These are phyloP conservation scores for Pichia cabralensis DNA, from an alignment of 805 yeast species.

Conservation along the genomic window DNA sequence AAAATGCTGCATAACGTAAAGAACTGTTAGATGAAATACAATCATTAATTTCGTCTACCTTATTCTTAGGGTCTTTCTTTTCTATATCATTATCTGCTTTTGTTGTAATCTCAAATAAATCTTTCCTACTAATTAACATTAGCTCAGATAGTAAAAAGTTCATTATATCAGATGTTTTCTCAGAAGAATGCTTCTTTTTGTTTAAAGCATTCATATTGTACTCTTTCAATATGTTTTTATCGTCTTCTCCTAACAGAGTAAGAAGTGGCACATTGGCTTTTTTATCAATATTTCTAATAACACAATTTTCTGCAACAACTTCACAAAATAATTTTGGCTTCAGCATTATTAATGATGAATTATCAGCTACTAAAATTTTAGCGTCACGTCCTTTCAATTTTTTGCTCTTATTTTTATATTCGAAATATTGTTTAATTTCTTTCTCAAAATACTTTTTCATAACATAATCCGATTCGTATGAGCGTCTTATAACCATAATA, in stretches of 20 bases:
- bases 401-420: conserved; percentile 11
- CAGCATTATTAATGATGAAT: conserved; percentile 37
- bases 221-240: conserved; percentile 9
- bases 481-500: conserved; percentile 50
- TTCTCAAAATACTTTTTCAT: conserved; percentile 39
- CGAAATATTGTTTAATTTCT: conserved; percentile 39
- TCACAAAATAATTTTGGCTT: conserved; percentile 19
- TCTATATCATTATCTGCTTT: conserved; percentile 12
- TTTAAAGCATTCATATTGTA: conserved; percentile 7
- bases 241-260: conserved; percentile 16
- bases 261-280: conserved; percentile 16
- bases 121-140: conserved; percentile 31
- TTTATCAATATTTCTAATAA: conserved; percentile 12
- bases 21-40: conserved; percentile 36
- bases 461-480: conserved; percentile 52
- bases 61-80: conserved; percentile 10
- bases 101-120: conserved; percentile 14
- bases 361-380: conserved; percentile 37
- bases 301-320: conserved; percentile 13
- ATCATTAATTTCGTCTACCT: conserved; percentile 10
- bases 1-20: conserved; percentile 57
- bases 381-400: conserved; percentile 33
- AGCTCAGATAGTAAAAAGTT: conserved; percentile 55
- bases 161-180: conserved; percentile 43
- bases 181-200: conserved; percentile 11